Base-by-base conservation (phyloP, 768 basidiomycete genomes). In the Nevesoporus exiguus region DNA sequence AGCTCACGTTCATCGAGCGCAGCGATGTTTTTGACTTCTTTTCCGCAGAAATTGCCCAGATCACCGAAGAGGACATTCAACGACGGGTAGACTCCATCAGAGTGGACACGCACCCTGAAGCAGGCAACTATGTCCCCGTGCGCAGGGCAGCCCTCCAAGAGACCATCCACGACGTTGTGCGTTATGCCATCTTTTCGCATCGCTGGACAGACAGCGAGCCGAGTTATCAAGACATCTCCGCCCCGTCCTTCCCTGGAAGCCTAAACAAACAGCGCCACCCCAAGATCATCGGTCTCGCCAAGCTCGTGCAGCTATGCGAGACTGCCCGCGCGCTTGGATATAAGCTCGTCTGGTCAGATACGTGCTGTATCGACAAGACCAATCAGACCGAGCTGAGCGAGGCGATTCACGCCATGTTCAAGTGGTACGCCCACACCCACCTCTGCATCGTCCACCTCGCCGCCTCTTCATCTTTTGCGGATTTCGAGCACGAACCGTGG, bases 341-440 rank as follows among this genome's bases (percentile, higher is more conserved):
- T 34, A 59, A 44, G 15, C 29, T 63, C 10, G 61, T 61, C 52
- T 69, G 69, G 69, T 67, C 63, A 3, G 69, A 72, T 30, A 64
- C 69, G 0, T 71, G 66, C 19, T 72, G 69, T 50, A 67, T 72
- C 33, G 62, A 71, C 51, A 61, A 64, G 50, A 45, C 42, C 25
- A 64, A 65, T 40, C 24, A 52, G 3, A 25, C 54, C 3, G 69
- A 72, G 27, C 65, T 72, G n/a, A 56, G 57, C 14, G 70, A 72
- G 48, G 66, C 71, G 1, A 61, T 71, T 21, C 59, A 59, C 17
- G 66, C 70, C 24, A 72, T 72, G 65, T 72, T 60, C 60, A 60
- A 52, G 49, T 71, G 71, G 69, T 72, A 72, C 34, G 49, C 61
- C 5, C 37, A 71, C 27, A 55, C 65, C 5, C 55, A 69, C 19